These are phyloP conservation scores for Danielozyma ontarioensis DNA, from an alignment of 805 yeast genomes.

Conservation along the genomic window DNA sequence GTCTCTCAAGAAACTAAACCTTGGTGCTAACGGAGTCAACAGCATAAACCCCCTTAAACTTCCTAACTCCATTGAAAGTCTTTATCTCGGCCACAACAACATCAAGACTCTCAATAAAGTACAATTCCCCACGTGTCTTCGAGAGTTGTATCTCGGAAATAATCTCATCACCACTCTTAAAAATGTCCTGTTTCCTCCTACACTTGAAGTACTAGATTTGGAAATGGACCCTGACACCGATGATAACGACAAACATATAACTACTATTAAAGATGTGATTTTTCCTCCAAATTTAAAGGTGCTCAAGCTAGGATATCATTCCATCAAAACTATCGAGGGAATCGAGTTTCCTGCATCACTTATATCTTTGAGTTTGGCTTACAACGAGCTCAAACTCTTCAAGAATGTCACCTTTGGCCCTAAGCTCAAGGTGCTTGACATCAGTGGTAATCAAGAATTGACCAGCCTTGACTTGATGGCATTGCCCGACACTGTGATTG, in stretches of 20 bases:
- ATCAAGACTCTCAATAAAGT: constrained; percentile 42
- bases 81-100: constrained; percentile 34
- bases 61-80: constrained; percentile 34
- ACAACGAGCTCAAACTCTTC: constrained; percentile 34
- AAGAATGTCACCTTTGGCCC: constrained; percentile 34
- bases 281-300: constrained; percentile 32
- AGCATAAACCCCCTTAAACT: constrained; percentile 41
- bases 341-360: constrained; percentile 34
- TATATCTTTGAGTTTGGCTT: constrained; percentile 27
- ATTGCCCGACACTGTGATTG: constrained; percentile 34
- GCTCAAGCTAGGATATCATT: constrained; percentile 34
- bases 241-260: constrained; percentile 38
- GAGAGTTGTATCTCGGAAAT: constrained; percentile 35
- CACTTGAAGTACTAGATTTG: constrained; percentile 34
- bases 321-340: constrained; percentile 32
- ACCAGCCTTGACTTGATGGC: constrained; percentile 30
- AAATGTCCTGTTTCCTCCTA: constrained; percentile 36
- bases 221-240: constrained; percentile 38
- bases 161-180: constrained; percentile 41
- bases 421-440: constrained; percentile 27
- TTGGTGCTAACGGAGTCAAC: constrained; percentile 38
- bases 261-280: constrained; percentile 36
- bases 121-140: constrained; percentile 29
- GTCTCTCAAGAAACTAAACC: constrained; percentile 22
- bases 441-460: constrained; percentile 39